Conservation (phyloP, 1,139 yeast species). For the Yamadazyma mexicana region DNA sequence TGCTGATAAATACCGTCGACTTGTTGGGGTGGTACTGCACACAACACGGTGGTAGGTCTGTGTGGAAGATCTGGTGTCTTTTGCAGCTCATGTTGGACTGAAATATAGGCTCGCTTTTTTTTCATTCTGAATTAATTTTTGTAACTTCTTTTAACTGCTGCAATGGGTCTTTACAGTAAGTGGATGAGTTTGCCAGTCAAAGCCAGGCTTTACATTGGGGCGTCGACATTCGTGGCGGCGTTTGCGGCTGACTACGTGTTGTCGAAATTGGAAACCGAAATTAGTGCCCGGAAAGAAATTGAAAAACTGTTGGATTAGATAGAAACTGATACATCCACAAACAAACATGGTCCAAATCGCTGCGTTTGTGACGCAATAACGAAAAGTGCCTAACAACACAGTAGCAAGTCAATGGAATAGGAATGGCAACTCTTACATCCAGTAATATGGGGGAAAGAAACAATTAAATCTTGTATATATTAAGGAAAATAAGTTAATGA, state of each 20-base stretch:
- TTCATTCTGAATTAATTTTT: conserved; percentile 3
- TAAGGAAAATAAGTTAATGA: background rate
- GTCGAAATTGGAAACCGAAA: conserved; percentile 46
- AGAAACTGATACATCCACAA: too few species aligned
- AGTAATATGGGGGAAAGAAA: background rate
- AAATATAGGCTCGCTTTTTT: background rate
- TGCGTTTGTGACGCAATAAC: too few species aligned
- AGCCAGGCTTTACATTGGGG: conserved; percentile 54
- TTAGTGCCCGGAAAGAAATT: conserved; percentile 22
- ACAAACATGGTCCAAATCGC: too few species aligned
- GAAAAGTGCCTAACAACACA: too few species aligned
- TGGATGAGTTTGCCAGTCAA: conserved; percentile 54
- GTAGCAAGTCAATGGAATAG: too few species aligned
- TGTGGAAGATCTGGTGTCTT: conserved; percentile 28
- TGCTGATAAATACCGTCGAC: conserved; percentile 62
- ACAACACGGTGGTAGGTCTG: conserved; percentile 82
- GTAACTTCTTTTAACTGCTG: conserved; percentile 1
- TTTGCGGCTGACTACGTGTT: conserved; percentile 51
- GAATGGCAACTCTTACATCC: too few species aligned
- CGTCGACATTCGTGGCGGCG: conserved; percentile 54
- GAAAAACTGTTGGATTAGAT: conserved; percentile 3
- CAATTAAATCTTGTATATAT: background rate
- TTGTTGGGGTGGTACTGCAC: conserved; percentile 58
- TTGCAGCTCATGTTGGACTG: conserved; percentile 9
- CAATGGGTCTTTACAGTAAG: conserved; percentile 39